Base-by-base conservation (phyloP, 805 yeast genomes). In the Yamadazyma olivae region DNA sequence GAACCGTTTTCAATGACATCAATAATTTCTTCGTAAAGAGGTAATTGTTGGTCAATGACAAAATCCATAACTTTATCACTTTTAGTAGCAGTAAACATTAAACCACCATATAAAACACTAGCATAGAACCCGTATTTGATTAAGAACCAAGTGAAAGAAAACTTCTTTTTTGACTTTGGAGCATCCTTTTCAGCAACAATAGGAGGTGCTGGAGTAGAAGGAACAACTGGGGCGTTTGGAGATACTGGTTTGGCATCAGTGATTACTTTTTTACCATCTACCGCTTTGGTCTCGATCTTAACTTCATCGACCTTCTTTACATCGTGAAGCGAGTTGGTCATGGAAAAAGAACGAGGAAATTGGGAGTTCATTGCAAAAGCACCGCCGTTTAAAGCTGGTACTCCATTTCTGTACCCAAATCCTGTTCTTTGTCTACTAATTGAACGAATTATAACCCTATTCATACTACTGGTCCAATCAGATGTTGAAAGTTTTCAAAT, bases 21-120 rank as follows among this genome's bases (percentile, higher is more conserved):
- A 37, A 67, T 48, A 30, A 65, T 44, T 45, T 64, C 67, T 41
- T 67, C 74, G 39, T 62, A 53, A 50, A 62, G 65, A 12, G 74
- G 74, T 41, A 64, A 58, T 38, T 66, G 64, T 35, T 64, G 48
- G 46, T 67, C 72, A 38, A 65, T 61, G 26, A 67, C 69, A 42
- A 65, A 65, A 47, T 67, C 71, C 67, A 66, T 56, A 12, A 67
- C 71, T 35, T 52, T 55, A 33, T 67, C 72, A 45, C 58, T 66
- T 46, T 65, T 67, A 38, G 72, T 65, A 33, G 72, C 71, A 26
- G 45, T 61, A 38, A 46, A 67, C 41, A 67, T 50, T 10, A 69
- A 57, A 16, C 64, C 63, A 2, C 71, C 74, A 39, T 67, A 67
- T 5, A 47, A 50, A 13, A 57, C 51, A 6, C 64, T 41, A 6